Conservation (phyloP, 768 basidiomycete species). For the Suillus variegatus region DNA sequence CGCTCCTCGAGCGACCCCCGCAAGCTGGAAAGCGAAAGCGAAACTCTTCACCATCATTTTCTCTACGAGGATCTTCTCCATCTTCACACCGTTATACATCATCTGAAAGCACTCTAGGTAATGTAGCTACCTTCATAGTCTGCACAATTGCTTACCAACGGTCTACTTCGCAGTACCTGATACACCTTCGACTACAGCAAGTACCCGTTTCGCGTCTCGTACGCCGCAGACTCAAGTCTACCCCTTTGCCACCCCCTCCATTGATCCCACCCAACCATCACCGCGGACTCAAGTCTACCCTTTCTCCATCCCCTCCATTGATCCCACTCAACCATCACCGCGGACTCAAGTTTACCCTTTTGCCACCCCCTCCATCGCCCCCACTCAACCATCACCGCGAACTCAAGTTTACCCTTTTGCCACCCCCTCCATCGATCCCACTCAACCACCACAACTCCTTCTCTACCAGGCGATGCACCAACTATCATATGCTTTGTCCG, state of each 20-base stretch:
- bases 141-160: not conserved
- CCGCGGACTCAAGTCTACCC: constrained; percentile 14
- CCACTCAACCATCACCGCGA: not conserved
- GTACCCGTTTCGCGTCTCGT: not conserved
- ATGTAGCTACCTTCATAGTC: not conserved
- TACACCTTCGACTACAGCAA: constrained; percentile 2
- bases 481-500: constrained; percentile 39
- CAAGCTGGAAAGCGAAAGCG: constrained; percentile 27
- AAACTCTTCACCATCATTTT: not conserved
- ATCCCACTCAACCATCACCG: not conserved
- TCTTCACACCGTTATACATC: not conserved
- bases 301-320: constrained; percentile 22
- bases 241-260: constrained; percentile 26
- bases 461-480: constrained; percentile 43
- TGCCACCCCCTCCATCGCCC: constrained; percentile 18
- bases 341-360: constrained; percentile 19
- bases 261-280: too few relatives aligned
- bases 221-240: constrained; percentile 9
- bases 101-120: not conserved
- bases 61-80: not conserved
- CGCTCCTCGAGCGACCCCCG: constrained; percentile 21
- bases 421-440: constrained; percentile 29
- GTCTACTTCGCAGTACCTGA: not conserved
- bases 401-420: constrained; percentile 23
- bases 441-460: constrained; percentile 40